Evolutionary conservation across 2,329 filamentous ascomycete species (phyloP).

Genomic region (Aspergillus sp.): DNA sequence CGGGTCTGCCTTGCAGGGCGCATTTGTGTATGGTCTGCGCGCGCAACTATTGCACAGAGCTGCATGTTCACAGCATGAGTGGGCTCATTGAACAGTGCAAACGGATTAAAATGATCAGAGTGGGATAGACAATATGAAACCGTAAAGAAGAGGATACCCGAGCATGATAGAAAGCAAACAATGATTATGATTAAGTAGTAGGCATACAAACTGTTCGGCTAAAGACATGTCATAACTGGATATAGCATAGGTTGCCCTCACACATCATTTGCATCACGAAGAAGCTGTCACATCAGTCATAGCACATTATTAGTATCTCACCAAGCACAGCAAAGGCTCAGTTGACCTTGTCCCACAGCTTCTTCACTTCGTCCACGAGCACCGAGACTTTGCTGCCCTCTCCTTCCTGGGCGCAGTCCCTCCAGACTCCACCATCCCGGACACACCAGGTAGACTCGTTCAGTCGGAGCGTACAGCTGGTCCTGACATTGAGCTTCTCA

Average conservation of each 20-base stretch:
- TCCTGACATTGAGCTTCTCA: constrained; percentile 63
- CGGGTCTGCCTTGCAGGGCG: too few relatives aligned
- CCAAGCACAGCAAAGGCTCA: constrained; percentile 11
- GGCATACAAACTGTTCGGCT: background rate
- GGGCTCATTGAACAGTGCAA: background rate
- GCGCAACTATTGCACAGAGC: background rate
- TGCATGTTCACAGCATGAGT: background rate
- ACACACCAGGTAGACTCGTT: constrained; percentile 82
- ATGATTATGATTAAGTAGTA: background rate
- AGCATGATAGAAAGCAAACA: too few relatives aligned
- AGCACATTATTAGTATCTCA: background rate
- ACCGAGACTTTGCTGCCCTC: constrained; percentile 56
- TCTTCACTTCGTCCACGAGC: constrained; percentile 75
- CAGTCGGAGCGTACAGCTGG: constrained; percentile 77
- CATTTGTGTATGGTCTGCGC: too few relatives aligned
- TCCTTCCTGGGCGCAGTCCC: constrained; percentile 70
- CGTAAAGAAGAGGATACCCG: too few relatives aligned
- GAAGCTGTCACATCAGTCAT: constrained; percentile 1
- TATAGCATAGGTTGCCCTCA: background rate
- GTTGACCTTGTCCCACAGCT: constrained; percentile 56
- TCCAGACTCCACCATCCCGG: constrained; percentile 76
- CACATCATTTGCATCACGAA: background rate
- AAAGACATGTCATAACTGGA: background rate
- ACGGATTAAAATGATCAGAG: background rate
- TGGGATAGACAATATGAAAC: too few relatives aligned